Evolutionary conservation across 768 basidiomycete genomes (phyloP), one percentile per base, ranked within the genome.

Genomic region (Neoboletus brunneissimus): DNA sequence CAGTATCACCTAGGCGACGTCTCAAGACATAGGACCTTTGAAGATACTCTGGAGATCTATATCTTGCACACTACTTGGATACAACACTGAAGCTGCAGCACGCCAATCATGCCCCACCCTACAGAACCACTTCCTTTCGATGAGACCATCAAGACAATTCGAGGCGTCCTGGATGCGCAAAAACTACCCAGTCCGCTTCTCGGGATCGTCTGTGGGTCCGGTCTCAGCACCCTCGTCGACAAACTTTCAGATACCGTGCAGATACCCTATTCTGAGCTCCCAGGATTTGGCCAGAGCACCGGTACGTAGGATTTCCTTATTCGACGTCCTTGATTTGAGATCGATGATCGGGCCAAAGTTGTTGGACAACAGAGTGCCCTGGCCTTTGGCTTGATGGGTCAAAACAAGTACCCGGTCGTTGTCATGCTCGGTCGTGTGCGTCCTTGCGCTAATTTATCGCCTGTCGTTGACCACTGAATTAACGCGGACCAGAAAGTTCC

Each of bases 151-250:
- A 38, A 71, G 70, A 49, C 63, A 70, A 63, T 71, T 49, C 55
- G 55, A 56, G 22, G 64, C 68, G 20, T 66, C 59, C 16, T 70
- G 42, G 52, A 66, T 49, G 45, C 63, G 62, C 57, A 54, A 18
- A 64, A 64, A 13, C 78, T 88, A 10, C 76, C 72, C 27, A 66
- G 54, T n/a, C 92, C 92, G 11, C 77, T 76, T 34, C 81, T 93
- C 18, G 93, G 88, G 20, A 91, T 95, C 63, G 85, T 95, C 27
- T 94, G 92, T 68, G 93, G 94, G 54, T 90, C 88, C 1, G 93
- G 94, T 4, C 75, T 95, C 49, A 85, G 84, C 64, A 90, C 89
- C 1, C 79, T 96, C 27, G 89, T 81, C 0, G 77, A 80, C 12
- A 80, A 74, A 35, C 72, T 92, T 51, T 78, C 78, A 29, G 79